Percentiles rank a stretch among this genome's conserved stretches.
Evolutionary conservation across 2,329 filamentous ascomycete species (phyloP).

Genomic region (Pestalotiopsis sp.): DNA sequence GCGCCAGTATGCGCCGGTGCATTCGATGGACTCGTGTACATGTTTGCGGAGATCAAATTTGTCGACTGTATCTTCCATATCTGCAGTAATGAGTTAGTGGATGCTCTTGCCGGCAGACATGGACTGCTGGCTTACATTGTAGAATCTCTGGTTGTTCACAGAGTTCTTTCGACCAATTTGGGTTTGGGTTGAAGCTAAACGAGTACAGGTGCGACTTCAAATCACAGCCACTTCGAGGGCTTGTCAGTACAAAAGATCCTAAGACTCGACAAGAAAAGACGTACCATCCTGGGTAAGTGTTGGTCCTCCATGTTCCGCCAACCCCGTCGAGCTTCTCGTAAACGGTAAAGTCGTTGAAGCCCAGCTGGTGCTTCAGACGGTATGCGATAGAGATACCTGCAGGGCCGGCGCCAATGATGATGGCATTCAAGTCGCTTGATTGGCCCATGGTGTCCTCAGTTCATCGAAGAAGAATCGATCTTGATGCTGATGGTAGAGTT

Average conservation of each 20-base stretch:
- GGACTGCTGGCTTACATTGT: background rate
- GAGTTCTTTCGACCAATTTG: conserved; percentile 8
- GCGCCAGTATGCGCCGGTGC: conserved; percentile 26
- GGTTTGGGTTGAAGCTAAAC: conserved; percentile 10
- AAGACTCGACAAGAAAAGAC: background rate
- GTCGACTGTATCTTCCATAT: conserved; percentile 19
- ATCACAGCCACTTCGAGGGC: conserved; percentile 33
- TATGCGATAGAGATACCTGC: conserved; percentile 21
- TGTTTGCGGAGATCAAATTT: conserved; percentile 19
- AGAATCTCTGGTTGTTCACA: conserved; percentile 10
- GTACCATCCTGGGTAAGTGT: conserved; percentile 20
- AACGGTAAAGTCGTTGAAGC: conserved; percentile 20
- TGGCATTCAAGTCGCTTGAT: conserved; percentile 17
- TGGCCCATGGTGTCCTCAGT: background rate
- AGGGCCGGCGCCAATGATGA: conserved; percentile 24
- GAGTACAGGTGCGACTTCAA: conserved; percentile 27
- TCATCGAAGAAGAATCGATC: background rate
- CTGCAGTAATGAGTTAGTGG: background rate
- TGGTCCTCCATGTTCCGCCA: conserved; percentile 18
- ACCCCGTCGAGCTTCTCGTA: conserved; percentile 17
- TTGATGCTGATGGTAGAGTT: background rate
- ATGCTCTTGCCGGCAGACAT: background rate
- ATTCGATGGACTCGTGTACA: conserved; percentile 15
- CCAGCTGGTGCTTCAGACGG: conserved; percentile 16
- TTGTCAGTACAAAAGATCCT: background rate